phyloP scores from a whole-genome alignment of 2,329 filamentous ascomycete genomes.

The Westerdykella ornata region DNA sequence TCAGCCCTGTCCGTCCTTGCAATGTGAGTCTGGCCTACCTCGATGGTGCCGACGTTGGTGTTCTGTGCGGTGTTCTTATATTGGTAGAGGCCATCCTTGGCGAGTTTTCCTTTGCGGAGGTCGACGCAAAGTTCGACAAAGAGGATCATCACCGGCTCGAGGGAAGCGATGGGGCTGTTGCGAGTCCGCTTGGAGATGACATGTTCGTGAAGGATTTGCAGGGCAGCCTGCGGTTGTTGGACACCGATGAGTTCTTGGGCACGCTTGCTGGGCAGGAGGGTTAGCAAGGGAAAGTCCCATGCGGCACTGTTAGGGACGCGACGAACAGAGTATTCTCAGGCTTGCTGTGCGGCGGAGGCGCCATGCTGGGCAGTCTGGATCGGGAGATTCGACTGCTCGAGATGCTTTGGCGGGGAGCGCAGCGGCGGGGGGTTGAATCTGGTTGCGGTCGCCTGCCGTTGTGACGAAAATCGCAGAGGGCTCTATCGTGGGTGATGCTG shows the following conservation, averaged over 20 bases:
- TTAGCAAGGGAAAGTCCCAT: conserved; percentile 14
- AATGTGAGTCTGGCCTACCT: conserved; percentile 50
- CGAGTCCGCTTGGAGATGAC: conserved; percentile 96
- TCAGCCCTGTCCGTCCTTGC: conserved; percentile 10
- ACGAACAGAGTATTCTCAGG: conserved; percentile 86
- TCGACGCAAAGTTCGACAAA: conserved; percentile 96
- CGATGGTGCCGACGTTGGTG: conserved; percentile 95
- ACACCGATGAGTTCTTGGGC: conserved; percentile 98
- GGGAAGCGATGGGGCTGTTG: conserved; percentile 89
- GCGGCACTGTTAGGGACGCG: conserved; percentile 7
- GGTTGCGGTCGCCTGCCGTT: not conserved
- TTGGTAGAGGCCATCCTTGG: conserved; percentile 97
- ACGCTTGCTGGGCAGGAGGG: conserved; percentile 48
- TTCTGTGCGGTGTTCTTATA: conserved; percentile 99
- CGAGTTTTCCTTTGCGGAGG: conserved; percentile 94
- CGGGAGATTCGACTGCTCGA: conserved; percentile 21
- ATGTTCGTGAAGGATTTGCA: conserved; percentile 96
- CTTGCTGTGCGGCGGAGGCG: conserved; percentile 93
- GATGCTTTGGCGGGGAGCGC: conserved; percentile 18
- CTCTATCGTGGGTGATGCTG: conserved; percentile 6
- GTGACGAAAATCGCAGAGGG: conserved; percentile 5
- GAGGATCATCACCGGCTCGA: conserved; percentile 98
- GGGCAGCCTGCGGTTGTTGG: conserved; percentile 82
- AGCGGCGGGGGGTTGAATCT: conserved; percentile 5
- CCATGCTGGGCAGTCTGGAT: conserved; percentile 54